Evolutionary conservation across 257 asterid genomes (phyloP), one percentile per base, ranked within the genome.

Genomic region (Knoxia roxburghii): DNA sequence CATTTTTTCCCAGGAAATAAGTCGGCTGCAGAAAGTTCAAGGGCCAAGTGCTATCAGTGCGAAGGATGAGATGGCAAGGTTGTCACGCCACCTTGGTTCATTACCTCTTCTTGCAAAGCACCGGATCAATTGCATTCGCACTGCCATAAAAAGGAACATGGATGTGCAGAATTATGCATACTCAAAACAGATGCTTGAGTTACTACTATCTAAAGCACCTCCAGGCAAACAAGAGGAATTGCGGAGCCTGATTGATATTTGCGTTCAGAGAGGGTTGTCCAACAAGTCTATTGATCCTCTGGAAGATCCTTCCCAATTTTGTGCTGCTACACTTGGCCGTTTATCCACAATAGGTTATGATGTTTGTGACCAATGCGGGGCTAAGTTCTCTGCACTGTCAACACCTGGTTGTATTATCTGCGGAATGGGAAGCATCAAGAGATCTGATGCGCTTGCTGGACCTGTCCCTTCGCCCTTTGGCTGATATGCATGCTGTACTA

Each of bases 351-450:
- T 94, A 35, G 97, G 99, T 7, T 94, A 94, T 64, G 97, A 94
- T 75, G 95, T 90, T 17, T 94, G 99, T 64, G 99, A 94, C 73
- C 95, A 87, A 21, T 94, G 99, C 80, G 99, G 99, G 46, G 95
- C 97, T 67, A 94, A 94, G 77, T 94, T 94, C 78, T 90, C 97
- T 23, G 99, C 99, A 49, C 74, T 94, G 59, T 86, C 97, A 2
- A 67, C 96, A 1, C 96, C 96, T 40, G 97, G 99, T 55, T 94
- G 99, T 79, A 94, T 94, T 35, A 90, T 94, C 45, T 94, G 99
- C 76, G 99, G 99, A 65, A 94, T 94, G 99, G 99, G 99, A 59
- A 90, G 99, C 84, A 94, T 94, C 71, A 90, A 87, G 79, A 87
- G 99, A 77, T 94, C 99, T 1, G 99, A 94, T 78, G 92, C 95